Evolutionary conservation across 768 basidiomycete genomes (phyloP), one percentile per base, ranked within the genome.

Genomic region (Tylopilus plumbeoviolaceoides): DNA sequence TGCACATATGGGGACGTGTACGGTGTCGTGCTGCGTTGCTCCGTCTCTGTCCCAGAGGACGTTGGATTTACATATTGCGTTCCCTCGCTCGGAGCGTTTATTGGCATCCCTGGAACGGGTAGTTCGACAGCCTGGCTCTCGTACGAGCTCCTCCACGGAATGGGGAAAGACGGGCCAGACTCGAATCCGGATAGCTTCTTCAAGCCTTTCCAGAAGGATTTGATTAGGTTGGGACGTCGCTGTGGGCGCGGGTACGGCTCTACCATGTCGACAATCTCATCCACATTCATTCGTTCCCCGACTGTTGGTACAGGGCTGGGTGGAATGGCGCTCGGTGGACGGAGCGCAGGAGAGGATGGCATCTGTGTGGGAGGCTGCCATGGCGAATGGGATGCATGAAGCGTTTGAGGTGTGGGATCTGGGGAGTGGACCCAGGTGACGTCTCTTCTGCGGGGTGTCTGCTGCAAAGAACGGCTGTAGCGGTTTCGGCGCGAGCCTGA

Each of bases 151-250:
- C 36, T 7, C 28, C 48, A 35, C 1, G 49, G 33, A n/a, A 47
- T 9, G 39, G 30, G 40, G 9, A 47, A 52, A 50, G 55, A 44
- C 23, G 51, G 56, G n/a, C 48, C 10, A 20, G 38, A 50, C 15
- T 51, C 40, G 51, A 61, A 54, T 36, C 59, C 59, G 43, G 65
- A 59, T 21, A 64, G 57, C 47, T 66, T 69, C 55, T 66, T 71
- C 8, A 75, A 49, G 5, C 70, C 69, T 1, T 61, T 59, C 48
- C 74, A 69, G 18, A 75, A 52, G 1, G 68, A 65, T 17, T 63
- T 65, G 5, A 68, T 50, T 15, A 72, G 52, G 36, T 62, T 51
- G 6, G 21, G 57, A 18, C 46, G 23, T 23, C 23, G 57, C 21
- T 54, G 50, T 2, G 57, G 56, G 2, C 30, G 60, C 7, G 50